Conservation (phyloP, 345 rosid species). For the Clarkia xantiana region DNA sequence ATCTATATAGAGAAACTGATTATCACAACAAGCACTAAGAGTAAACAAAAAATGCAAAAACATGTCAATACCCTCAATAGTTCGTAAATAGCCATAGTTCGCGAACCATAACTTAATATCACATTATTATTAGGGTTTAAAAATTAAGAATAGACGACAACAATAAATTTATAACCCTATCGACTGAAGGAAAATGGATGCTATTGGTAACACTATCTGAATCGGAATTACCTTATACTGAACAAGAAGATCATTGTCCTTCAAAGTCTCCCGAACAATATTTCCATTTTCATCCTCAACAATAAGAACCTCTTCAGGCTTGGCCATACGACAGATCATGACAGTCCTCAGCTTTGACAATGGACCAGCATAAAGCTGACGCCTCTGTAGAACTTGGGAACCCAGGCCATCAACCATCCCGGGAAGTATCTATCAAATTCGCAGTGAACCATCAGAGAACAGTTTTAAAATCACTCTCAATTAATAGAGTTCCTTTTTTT, state of each 20-base stretch:
- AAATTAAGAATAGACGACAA: background rate
- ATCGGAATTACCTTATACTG: conserved; percentile 66
- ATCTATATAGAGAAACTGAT: conserved; percentile 34
- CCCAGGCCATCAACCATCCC: conserved; percentile 82
- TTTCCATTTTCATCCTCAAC: conserved; percentile 99
- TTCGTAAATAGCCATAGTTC: too few relatives aligned
- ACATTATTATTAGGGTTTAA: background rate
- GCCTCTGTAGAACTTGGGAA: conserved; percentile 59
- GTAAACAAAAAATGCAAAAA: background rate
- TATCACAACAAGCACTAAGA: background rate
- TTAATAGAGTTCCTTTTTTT: too few relatives aligned
- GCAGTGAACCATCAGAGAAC: conserved; percentile 2
- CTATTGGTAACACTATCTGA: too few relatives aligned
- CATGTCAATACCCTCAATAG: background rate
- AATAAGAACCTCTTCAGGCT: conserved; percentile 95
- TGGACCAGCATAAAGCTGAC: conserved; percentile 76
- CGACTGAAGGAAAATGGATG: too few relatives aligned
- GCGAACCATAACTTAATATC: background rate
- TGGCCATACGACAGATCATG: conserved; percentile 97
- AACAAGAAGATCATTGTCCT: conserved; percentile 98
- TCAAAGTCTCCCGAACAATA: conserved; percentile 96
- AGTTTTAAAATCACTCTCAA: too few relatives aligned
- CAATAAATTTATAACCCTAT: background rate
- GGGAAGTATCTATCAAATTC: conserved; percentile 47
- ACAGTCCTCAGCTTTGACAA: conserved; percentile 88